These are phyloP conservation scores for Arthrobotrys iridis DNA, from an alignment of 2,329 filamentous ascomycete genomes.

Conservation along the genomic window DNA sequence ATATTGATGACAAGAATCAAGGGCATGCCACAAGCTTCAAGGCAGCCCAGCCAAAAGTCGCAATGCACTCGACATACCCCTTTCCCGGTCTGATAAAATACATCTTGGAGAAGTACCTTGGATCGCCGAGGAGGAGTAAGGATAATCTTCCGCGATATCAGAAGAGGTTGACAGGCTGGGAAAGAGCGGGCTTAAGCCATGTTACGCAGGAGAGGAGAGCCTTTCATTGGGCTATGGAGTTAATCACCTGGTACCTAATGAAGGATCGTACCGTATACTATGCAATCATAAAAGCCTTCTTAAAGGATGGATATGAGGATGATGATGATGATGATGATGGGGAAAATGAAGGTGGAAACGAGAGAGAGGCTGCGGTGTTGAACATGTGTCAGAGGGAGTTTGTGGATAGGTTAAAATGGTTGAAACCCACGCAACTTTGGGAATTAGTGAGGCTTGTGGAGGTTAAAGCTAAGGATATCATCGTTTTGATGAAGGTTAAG, in stretches of 20 bases:
- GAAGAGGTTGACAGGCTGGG: neutral
- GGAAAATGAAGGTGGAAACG: constrained; percentile 4
- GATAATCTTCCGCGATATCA: constrained; percentile 18
- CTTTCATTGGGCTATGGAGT: constrained; percentile 17
- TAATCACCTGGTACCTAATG: constrained; percentile 34
- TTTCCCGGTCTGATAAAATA: constrained; percentile 23
- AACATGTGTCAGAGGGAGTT: constrained; percentile 10
- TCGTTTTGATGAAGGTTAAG: neutral
- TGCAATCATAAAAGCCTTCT: neutral
- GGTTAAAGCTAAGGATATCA: neutral
- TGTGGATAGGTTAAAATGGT: neutral
- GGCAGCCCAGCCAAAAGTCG: neutral
- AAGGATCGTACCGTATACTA: constrained; percentile 24
- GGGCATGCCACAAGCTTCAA: neutral
- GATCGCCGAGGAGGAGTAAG: constrained; percentile 12
- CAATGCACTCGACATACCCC: constrained; percentile 18
- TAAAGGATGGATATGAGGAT: neutral
- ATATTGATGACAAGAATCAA: neutral
- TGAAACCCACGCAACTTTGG: constrained; percentile 36
- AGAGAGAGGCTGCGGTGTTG: neutral
- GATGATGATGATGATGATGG: constrained; percentile 4
- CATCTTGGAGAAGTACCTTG: constrained; percentile 30
- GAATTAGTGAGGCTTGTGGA: constrained; percentile 36
- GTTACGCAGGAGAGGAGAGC: neutral
- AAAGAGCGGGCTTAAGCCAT: neutral